Base-by-base conservation (phyloP, 108 stramenopile species). In the Nitzschia sp. region DNA sequence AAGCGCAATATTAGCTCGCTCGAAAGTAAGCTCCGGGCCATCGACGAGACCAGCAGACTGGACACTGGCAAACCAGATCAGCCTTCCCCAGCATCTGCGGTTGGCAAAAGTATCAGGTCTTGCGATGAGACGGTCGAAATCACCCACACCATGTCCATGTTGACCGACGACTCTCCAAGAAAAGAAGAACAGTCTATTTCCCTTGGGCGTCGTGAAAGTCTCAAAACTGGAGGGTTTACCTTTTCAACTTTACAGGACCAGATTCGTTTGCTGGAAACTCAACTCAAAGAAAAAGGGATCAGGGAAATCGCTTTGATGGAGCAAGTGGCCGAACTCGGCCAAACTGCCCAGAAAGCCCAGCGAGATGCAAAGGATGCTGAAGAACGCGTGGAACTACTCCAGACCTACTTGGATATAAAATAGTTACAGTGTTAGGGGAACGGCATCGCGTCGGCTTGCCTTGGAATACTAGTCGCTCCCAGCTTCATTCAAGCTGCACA, bases 351-450 rank as follows among this genome's bases (percentile, higher is more conserved):
- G 22, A 45, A 61, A 45, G 35, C 36, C 22, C 1, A 44, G 25
- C 60, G 60, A 16, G 41, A 45, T 25, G 60, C 60, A 0, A 41
- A 61, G 23, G 17, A 21, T 3, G 60, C 60, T 26, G 25, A 61
- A 45, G 60, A 61, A 61, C 36, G 26, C 41, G 60, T 21, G 19
- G 4, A 50, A 21, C 21, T 22, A 4, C 48, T 50, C 48, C 48
- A 22, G 13, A 5, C 48, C 48, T 50, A 50, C 19, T 21, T 50
- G 48, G 21, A 50, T 22, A n/a, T n/a, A n/a, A n/a, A n/a, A n/a
- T n/a, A n/a, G n/a, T n/a, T n/a, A n/a, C n/a, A n/a, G n/a, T n/a
- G n/a, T n/a, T n/a, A n/a, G n/a, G n/a, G n/a, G n/a, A n/a, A n/a
- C n/a, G n/a, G n/a, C n/a, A n/a, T n/a, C n/a, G n/a, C n/a, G n/a